Base-by-base conservation (phyloP, 768 basidiomycete genomes). In the Russula sp. region DNA sequence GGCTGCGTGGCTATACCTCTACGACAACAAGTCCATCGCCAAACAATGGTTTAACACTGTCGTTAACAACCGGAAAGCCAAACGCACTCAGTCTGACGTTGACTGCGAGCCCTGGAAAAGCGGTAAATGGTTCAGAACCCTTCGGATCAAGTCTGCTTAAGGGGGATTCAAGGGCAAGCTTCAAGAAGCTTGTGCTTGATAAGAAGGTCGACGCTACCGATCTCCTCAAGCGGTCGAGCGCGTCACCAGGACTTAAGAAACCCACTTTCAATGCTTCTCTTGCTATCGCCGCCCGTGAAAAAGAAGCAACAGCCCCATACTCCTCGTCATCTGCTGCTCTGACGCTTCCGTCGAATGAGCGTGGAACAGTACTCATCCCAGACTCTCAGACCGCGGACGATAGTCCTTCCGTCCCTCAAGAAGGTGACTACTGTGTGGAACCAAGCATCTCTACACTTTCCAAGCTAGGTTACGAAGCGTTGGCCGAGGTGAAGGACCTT, bases 391-490 rank as follows among this genome's bases (percentile, higher is more conserved):
- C 40, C 27, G 5, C 40, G 20, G 37, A 31, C 52, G 62, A 66
- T 14, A 57, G 35, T 35, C 49, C 40, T 9, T n/a, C 59, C 4
- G 32, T 47, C 8, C 53, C 54, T 16, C 82, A 86, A 64, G 85
- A 94, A 65, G 97, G 95, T 47, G 92, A 97, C 64, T 99, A 98
- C 76, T 98, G 86, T 82, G 84, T 89, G 61, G 86, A 86, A 66
- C 97, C 97, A 13, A 83, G 86, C 58, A 75, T 98, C 62, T 76
- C 81, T 39, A 82, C 81, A 37, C 83, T 98, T 65, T 84, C 86
- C 70, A 82, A 84, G 61, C 77, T 82, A 31, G 83, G 89, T 20
- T 85, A 88, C 70, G 83, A 87, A 66, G 84, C 92, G 59, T 77
- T 98, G 31, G 83, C 84, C 7, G 76, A 85, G 18, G 86, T 94